phyloP scores from a whole-genome alignment of 2,329 filamentous ascomycete species.

The Ophiocordyceps unilateralis region DNA sequence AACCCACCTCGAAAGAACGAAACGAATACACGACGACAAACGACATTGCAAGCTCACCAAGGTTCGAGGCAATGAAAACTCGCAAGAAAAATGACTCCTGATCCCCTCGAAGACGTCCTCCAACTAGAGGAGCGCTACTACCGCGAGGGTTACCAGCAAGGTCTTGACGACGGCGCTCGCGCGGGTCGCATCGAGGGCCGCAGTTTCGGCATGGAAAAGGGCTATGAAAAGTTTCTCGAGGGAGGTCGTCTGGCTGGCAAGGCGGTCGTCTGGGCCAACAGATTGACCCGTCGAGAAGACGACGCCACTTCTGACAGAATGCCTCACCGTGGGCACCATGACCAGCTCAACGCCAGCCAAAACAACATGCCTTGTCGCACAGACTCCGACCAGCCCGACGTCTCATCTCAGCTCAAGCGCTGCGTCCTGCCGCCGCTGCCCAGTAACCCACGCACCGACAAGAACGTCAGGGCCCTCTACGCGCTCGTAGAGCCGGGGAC shows the following conservation, averaged over 20 bases:
- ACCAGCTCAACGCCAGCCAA: not conserved
- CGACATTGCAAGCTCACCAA: not conserved
- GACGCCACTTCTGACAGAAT: not conserved
- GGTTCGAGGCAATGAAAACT: not conserved
- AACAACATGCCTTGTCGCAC: not conserved
- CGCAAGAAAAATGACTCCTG: slow-evolving; percentile 7
- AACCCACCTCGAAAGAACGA: no score
- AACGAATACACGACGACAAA: no score
- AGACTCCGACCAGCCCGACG: not conserved
- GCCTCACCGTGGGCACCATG: not conserved
- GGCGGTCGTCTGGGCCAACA: slow-evolving; percentile 68
- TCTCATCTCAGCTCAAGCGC: not conserved
- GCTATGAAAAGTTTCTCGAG: slow-evolving; percentile 80
- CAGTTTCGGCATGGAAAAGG: slow-evolving; percentile 77
- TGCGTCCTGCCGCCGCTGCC: slow-evolving; percentile 24
- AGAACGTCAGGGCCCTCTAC: slow-evolving; percentile 60
- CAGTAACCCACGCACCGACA: slow-evolving; percentile 49
- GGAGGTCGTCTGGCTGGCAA: slow-evolving; percentile 64
- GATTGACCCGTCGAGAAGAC: slow-evolving; percentile 26
- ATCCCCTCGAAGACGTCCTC: slow-evolving; percentile 39
- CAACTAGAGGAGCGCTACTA: slow-evolving; percentile 57
- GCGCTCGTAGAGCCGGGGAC: slow-evolving; percentile 65
- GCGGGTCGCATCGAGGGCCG: slow-evolving; percentile 79
- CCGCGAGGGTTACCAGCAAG: slow-evolving; percentile 61
- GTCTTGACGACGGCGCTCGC: slow-evolving; percentile 54